Conservation (phyloP, 192 early-diverging fungal genomes). For the Podila minutissima region DNA sequence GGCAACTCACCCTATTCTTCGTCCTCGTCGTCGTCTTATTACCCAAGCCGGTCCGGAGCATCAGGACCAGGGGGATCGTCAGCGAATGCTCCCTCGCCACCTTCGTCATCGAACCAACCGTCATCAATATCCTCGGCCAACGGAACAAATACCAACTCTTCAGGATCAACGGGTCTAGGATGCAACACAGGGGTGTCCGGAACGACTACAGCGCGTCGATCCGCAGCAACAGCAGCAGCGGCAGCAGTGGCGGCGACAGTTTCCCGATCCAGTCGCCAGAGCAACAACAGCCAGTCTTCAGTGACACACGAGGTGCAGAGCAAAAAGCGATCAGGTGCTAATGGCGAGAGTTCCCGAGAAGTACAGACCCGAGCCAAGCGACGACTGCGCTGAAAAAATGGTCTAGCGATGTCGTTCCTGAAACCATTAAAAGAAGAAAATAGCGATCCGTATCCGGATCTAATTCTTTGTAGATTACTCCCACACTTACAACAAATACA, state of each 20-base stretch:
- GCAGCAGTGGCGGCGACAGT: constrained; percentile 34
- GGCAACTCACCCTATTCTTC: constrained; percentile 9
- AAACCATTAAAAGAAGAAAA: constrained; percentile 1
- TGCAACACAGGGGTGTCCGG: background rate
- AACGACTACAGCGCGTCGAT: constrained; percentile 33
- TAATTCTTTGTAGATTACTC: too few relatives aligned
- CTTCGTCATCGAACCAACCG: background rate
- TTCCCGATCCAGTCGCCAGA: constrained; percentile 15
- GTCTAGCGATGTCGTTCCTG: background rate
- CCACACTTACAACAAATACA: too few relatives aligned
- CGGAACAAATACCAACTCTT: background rate
- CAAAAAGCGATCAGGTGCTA: constrained; percentile 23
- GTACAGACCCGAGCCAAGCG: constrained; percentile 34
- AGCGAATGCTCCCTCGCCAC: background rate
- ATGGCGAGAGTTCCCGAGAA: background rate
- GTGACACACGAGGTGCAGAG: constrained; percentile 1
- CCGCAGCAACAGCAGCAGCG: constrained; percentile 41
- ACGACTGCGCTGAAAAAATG: constrained; percentile 14
- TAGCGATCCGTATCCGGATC: background rate
- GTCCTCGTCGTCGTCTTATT: constrained; percentile 4
- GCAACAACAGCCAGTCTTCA: constrained; percentile 4
- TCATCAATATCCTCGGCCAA: background rate
- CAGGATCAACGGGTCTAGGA: background rate
- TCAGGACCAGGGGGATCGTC: background rate
- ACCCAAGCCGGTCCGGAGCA: background rate